Percentiles rank a stretch among this genome's conserved stretches.
phyloP scores from a whole-genome alignment of 1,139 yeast genomes.

The Hemisphaericaspora subhashii region DNA sequence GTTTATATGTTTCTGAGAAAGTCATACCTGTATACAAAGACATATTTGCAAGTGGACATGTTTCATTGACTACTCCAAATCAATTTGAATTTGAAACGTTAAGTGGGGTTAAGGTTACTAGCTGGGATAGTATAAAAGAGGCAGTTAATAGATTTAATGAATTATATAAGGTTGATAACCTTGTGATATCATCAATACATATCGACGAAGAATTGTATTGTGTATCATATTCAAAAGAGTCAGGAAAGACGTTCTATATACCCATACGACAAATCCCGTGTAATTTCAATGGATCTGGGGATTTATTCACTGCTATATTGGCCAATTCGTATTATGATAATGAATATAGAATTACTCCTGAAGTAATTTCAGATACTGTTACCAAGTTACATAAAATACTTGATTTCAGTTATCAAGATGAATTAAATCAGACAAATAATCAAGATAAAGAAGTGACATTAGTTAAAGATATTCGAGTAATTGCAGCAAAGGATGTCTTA shows the following conservation, averaged over 20 bases:
- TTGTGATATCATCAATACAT: conserved; percentile 37
- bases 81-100: conserved; percentile 42
- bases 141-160: conserved; percentile 24
- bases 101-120: conserved; percentile 22
- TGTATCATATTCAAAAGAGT: conserved; percentile 27
- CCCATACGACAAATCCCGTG: conserved; percentile 36
- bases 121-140: conserved; percentile 21
- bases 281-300: conserved; percentile 48
- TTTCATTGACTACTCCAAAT: conserved; percentile 39
- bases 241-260: conserved; percentile 22
- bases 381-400: conserved; percentile 32
- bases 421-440: too few relatives aligned
- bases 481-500: conserved; percentile 26
- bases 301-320: conserved; percentile 42
- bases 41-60: conserved; percentile 28
- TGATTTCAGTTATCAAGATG: conserved; percentile 27
- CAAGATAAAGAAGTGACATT: conserved; percentile 16
- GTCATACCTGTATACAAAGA: conserved; percentile 31
- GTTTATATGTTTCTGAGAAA: conserved; percentile 34
- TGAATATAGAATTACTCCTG: conserved; percentile 22
- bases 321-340: conserved; percentile 32
- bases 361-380: conserved; percentile 29
- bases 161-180: conserved; percentile 25
- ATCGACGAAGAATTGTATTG: conserved; percentile 32
- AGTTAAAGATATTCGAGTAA: conserved; percentile 33